phyloP scores from a whole-genome alignment of 2,329 filamentous ascomycete genomes.

The Huntiella abstrusa region DNA sequence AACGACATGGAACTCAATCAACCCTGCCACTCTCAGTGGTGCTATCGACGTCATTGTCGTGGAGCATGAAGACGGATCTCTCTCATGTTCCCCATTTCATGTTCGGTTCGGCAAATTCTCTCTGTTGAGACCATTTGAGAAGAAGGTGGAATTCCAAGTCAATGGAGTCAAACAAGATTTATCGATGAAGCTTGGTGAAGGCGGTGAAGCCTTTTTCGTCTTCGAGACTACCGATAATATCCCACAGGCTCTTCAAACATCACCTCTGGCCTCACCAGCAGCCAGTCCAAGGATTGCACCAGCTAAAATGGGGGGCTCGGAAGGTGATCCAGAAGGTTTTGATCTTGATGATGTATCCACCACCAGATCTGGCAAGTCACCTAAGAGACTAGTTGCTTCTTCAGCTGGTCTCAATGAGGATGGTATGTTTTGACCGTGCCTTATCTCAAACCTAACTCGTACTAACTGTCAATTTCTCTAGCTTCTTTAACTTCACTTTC shows the following conservation, averaged over 20 bases:
- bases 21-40: slow-evolving; percentile 88
- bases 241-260: slow-evolving; percentile 85
- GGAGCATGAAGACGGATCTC: slow-evolving; percentile 76
- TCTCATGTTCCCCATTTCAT: slow-evolving; percentile 92
- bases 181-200: slow-evolving; percentile 95
- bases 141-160: slow-evolving; percentile 96
- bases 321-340: slow-evolving; percentile 12
- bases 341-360: slow-evolving; percentile 47
- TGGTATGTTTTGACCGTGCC: slow-evolving; percentile 13
- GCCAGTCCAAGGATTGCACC: slow-evolving; percentile 52
- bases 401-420: slow-evolving; percentile 18
- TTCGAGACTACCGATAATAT: slow-evolving; percentile 89
- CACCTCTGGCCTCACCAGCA: slow-evolving; percentile 78
- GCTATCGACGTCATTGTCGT: slow-evolving; percentile 98
- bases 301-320: slow-evolving; percentile 14
- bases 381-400: slow-evolving; percentile 27
- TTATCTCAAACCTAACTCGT: background rate
- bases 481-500: slow-evolving; percentile 34
- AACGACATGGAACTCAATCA: slow-evolving; percentile 99
- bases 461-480: slow-evolving; percentile 13
- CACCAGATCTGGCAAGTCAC: slow-evolving; percentile 32
- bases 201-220: slow-evolving; percentile 95
- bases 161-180: slow-evolving; percentile 84
- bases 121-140: slow-evolving; percentile 81
- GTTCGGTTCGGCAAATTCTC: slow-evolving; percentile 99